phyloP scores from a whole-genome alignment of 1,139 yeast species.

The Kazachstania sp. region DNA sequence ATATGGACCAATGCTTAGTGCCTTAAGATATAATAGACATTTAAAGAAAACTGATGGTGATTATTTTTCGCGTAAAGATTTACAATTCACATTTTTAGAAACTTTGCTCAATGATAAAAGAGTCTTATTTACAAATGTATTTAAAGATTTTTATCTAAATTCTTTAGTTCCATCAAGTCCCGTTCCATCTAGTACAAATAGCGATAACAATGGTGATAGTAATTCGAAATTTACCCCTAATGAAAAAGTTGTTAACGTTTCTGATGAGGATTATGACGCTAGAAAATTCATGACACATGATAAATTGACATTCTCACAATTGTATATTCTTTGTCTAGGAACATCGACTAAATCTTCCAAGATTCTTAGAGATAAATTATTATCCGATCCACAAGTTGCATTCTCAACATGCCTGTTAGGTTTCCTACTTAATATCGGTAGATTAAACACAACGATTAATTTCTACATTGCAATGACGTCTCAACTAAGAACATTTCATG shows the following conservation, averaged over 20 bases:
- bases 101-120: constrained; percentile 55
- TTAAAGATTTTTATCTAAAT: constrained; percentile 21
- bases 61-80: constrained; percentile 81
- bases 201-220: too few relatives aligned
- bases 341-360: constrained; percentile 79
- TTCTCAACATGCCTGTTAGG: constrained; percentile 76
- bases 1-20: background rate
- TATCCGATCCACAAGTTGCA: constrained; percentile 55
- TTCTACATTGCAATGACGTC: constrained; percentile 97
- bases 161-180: constrained; percentile 7
- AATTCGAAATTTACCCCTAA: background rate
- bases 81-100: constrained; percentile 72
- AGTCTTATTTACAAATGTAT: constrained; percentile 61
- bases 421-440: constrained; percentile 78
- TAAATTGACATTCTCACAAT: constrained; percentile 70
- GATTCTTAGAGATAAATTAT: constrained; percentile 67
- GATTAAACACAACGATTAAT: constrained; percentile 91
- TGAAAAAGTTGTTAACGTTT: constrained; percentile 24
- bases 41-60: constrained; percentile 87
- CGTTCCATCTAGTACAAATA: background rate
- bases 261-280: constrained; percentile 28
- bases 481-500: constrained; percentile 82
- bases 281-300: constrained; percentile 35
- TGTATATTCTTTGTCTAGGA: constrained; percentile 74
- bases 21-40: constrained; percentile 40